These are phyloP conservation scores for Fraxinus sp. DNA, from an alignment of 305 asterid species.

Conservation along the genomic window DNA sequence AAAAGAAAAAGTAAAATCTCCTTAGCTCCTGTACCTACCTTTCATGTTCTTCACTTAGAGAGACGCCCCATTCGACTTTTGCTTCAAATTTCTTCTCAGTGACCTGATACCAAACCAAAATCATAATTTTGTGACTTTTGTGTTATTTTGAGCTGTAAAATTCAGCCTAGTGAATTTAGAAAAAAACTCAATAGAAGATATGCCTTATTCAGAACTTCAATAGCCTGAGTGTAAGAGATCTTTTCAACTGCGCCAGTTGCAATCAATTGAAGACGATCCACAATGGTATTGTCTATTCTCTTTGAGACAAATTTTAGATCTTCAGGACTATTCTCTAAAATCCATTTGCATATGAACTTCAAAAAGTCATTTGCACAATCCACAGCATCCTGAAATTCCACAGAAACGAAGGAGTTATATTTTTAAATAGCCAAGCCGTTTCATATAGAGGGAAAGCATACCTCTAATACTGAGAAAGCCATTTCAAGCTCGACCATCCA, in stretches of 20 bases:
- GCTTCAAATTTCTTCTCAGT: conserved; percentile 39
- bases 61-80: conserved; percentile 61
- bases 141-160: background rate
- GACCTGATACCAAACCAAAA: conserved; percentile 41
- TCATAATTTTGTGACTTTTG: background rate
- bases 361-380: conserved; percentile 69
- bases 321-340: conserved; percentile 53
- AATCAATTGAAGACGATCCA: conserved; percentile 53
- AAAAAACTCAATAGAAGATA: background rate
- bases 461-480: conserved; percentile 77
- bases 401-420: background rate
- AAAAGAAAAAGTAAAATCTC: background rate
- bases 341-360: conserved; percentile 66
- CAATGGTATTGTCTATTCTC: conserved; percentile 54
- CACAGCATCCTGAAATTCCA: conserved; percentile 64
- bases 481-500: conserved; percentile 80
- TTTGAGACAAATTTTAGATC: conserved; percentile 64
- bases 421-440: background rate
- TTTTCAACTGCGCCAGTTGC: conserved; percentile 43
- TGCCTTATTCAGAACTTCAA: conserved; percentile 65
- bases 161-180: background rate
- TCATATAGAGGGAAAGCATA: conserved; percentile 12
- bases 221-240: conserved; percentile 71
- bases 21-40: conserved; percentile 36
- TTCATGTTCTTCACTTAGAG: conserved; percentile 80